Evolutionary conservation across 1,139 yeast genomes (phyloP).

Genomic region (Yamadazyma atlantica): DNA sequence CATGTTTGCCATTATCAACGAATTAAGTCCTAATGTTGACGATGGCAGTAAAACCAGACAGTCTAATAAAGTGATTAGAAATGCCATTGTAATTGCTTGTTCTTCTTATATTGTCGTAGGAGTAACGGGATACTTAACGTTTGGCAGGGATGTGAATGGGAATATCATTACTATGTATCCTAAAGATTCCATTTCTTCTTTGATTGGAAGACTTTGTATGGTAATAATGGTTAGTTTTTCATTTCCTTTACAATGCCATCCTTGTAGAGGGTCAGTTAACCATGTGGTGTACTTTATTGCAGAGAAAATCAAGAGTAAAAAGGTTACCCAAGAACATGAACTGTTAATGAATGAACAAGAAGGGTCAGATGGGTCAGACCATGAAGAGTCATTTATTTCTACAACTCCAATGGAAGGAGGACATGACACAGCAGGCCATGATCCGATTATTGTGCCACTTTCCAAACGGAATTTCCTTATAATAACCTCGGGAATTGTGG

Average conservation of each 20-base stretch:
- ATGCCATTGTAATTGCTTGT: conserved; percentile 60
- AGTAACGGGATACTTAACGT: conserved; percentile 79
- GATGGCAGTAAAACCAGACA: conserved; percentile 52
- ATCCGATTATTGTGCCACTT: conserved; percentile 53
- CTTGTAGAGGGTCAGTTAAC: conserved; percentile 71
- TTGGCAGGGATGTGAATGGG: conserved; percentile 71
- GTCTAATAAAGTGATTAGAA: conserved; percentile 53
- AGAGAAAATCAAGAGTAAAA: conserved; percentile 7
- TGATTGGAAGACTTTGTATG: conserved; percentile 69
- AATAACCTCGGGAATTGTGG: conserved; percentile 66
- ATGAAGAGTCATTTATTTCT: conserved; percentile 40
- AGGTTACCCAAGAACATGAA: conserved; percentile 8
- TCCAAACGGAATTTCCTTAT: conserved; percentile 52
- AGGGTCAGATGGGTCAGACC: conserved; percentile 6
- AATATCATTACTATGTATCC: conserved; percentile 74
- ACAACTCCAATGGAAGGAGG: conserved; percentile 54
- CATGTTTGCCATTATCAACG: conserved; percentile 88
- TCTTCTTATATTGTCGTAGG: conserved; percentile 73
- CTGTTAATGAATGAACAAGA: conserved; percentile 28
- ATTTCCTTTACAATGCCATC: conserved; percentile 76
- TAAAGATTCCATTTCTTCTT: conserved; percentile 51
- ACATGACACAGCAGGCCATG: conserved; percentile 50
- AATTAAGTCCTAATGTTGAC: conserved; percentile 33
- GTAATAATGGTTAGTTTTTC: conserved; percentile 69
- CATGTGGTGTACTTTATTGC: conserved; percentile 55